Evolutionary conservation across 2,329 filamentous ascomycete genomes (phyloP).

Genomic region (Aspergillus latus): DNA sequence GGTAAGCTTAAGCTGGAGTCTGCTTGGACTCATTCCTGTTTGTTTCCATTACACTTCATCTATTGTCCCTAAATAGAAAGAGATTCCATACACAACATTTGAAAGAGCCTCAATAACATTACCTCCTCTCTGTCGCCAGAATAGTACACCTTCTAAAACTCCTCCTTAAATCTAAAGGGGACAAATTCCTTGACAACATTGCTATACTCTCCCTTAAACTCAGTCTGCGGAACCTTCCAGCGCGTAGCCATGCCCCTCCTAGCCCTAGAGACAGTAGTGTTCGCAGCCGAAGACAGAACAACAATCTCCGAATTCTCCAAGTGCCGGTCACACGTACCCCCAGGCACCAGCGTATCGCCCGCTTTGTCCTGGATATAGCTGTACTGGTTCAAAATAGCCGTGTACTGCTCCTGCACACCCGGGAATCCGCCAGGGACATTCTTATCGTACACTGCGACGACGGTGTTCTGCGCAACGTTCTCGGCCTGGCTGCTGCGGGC

Average conservation of each 20-base stretch:
- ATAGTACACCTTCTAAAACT: neutral
- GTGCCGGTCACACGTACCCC: slow-evolving; percentile 8
- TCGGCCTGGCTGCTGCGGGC: slow-evolving; percentile 9
- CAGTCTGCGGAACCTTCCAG: neutral
- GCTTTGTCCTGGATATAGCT: neutral
- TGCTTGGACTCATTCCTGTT: too few species aligned
- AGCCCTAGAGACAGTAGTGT: neutral
- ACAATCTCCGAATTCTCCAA: slow-evolving; percentile 11
- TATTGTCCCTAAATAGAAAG: too few species aligned
- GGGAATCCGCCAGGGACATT: slow-evolving; percentile 8
- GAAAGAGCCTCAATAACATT: too few species aligned
- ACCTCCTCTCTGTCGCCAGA: too few species aligned
- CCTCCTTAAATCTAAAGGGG: slow-evolving; percentile 1
- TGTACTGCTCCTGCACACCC: neutral
- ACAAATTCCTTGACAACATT: slow-evolving; percentile 1
- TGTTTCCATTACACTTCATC: too few species aligned
- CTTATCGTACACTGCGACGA: slow-evolving; percentile 9
- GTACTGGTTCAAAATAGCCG: slow-evolving; percentile 6
- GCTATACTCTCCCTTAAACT: neutral
- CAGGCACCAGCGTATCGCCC: slow-evolving; percentile 4
- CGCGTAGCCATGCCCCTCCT: neutral
- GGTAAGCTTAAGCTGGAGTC: too few species aligned
- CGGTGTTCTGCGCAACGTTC: slow-evolving; percentile 15
- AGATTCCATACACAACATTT: too few species aligned
- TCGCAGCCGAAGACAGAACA: neutral